phyloP scores from a whole-genome alignment of 1,284 basidiomycete species.

The Ceratobasidium sp. region DNA sequence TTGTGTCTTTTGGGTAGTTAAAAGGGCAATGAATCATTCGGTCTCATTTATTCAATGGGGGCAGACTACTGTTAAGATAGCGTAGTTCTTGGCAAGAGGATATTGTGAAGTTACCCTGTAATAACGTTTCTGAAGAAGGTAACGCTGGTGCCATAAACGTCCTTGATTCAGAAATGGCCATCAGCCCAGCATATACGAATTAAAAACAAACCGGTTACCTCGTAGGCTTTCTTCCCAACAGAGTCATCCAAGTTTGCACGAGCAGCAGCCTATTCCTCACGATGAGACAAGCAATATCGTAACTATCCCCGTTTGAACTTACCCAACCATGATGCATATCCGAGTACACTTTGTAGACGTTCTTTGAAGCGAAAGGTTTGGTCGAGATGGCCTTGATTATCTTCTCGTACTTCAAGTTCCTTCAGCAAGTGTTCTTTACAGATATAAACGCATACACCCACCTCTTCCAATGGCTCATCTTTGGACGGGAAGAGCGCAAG shows the following conservation, averaged over 20 bases:
- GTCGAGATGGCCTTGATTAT: conserved; percentile 63
- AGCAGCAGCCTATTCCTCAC: conserved; percentile 67
- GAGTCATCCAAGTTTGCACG: conserved; percentile 70
- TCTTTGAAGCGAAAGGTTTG: conserved; percentile 66
- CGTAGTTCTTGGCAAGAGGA: not conserved
- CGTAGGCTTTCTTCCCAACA: conserved; percentile 73
- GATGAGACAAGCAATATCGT: conserved; percentile 36
- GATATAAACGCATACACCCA: conserved; percentile 51
- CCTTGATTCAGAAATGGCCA: not conserved
- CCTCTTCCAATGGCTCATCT: conserved; percentile 69
- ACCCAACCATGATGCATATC: conserved; percentile 58
- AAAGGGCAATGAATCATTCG: not conserved
- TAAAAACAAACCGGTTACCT: conserved; percentile 53
- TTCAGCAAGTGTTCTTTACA: not conserved
- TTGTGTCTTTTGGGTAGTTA: not conserved
- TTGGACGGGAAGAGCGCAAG: conserved; percentile 69
- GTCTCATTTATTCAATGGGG: not conserved
- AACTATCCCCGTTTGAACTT: not conserved
- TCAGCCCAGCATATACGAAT: not conserved
- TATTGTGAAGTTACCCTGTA: not conserved
- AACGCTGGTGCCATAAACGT: conserved; percentile 40
- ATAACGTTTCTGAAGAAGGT: conserved; percentile 41
- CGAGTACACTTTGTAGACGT: conserved; percentile 65
- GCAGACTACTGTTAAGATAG: not conserved
- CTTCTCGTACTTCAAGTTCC: conserved; percentile 61